Conservation (phyloP, 78 protist genomes). For the Dictyostelium intermedium region DNA sequence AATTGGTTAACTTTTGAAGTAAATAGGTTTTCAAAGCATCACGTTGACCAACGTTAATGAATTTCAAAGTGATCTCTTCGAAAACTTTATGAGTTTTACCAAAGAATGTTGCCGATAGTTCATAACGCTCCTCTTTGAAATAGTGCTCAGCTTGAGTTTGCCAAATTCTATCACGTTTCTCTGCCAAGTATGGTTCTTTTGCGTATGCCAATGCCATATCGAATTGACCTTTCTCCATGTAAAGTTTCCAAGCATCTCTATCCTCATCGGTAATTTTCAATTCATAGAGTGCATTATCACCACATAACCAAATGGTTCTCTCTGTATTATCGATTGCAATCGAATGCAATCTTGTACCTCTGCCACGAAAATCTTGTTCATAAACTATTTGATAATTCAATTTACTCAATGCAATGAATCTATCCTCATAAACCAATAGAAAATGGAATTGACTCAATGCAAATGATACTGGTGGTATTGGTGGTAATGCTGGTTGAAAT, state of each 20-base stretch:
- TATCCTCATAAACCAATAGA: conserved; percentile 73
- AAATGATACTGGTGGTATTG: conserved; percentile 55
- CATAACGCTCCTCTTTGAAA: conserved; percentile 44
- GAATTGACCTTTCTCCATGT: conserved; percentile 70
- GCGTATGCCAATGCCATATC: conserved; percentile 81
- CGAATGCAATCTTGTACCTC: neutral
- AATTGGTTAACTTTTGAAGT: conserved; percentile 33
- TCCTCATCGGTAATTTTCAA: conserved; percentile 60
- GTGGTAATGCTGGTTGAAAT: conserved; percentile 11
- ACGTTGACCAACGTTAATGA: conserved; percentile 75
- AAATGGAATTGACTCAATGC: conserved; percentile 84
- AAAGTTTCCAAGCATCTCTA: conserved; percentile 86
- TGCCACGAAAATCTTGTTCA: conserved; percentile 49
- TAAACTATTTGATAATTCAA: conserved; percentile 77
- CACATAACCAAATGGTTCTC: conserved; percentile 70
- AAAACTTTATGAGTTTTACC: conserved; percentile 86
- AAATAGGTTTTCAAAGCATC: conserved; percentile 80
- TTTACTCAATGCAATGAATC: conserved; percentile 71
- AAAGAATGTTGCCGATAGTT: conserved; percentile 87
- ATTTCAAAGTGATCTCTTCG: conserved; percentile 92
- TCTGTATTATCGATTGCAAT: conserved; percentile 4
- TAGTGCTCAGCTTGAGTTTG: conserved; percentile 87
- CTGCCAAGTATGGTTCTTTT: conserved; percentile 8
- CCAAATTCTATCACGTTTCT: conserved; percentile 46
- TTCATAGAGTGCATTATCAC: conserved; percentile 44